phyloP scores from a whole-genome alignment of 257 asterid genomes.

The Solanum arcanum region DNA sequence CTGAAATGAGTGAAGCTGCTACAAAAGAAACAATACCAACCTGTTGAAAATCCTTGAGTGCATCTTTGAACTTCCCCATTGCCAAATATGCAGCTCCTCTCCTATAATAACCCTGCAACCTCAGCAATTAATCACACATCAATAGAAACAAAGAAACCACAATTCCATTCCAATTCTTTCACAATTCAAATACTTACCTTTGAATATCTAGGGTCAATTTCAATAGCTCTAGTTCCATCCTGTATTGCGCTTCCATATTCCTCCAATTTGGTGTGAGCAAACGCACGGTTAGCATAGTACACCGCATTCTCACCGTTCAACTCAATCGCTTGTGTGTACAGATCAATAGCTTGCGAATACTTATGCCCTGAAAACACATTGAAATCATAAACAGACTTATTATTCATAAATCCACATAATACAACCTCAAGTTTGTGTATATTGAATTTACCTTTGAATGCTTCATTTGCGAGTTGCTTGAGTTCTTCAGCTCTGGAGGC shows the following conservation, averaged over 20 bases:
- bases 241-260: slow-evolving; percentile 96
- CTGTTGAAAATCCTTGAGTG: slow-evolving; percentile 91
- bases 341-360: slow-evolving; percentile 86
- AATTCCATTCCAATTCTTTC: background rate
- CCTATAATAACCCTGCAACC: slow-evolving; percentile 83
- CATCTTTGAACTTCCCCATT: slow-evolving; percentile 93
- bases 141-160: background rate
- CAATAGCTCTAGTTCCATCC: slow-evolving; percentile 81
- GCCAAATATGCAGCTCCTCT: slow-evolving; percentile 91
- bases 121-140: background rate
- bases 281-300: slow-evolving; percentile 96
- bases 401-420: background rate
- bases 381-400: background rate
- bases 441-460: slow-evolving; percentile 63
- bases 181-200: slow-evolving; percentile 34
- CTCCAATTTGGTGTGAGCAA: slow-evolving; percentile 91
- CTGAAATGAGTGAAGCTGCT: background rate
- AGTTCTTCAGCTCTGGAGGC: slow-evolving; percentile 61
- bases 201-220: slow-evolving; percentile 78
- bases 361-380: slow-evolving; percentile 45
- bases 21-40: slow-evolving; percentile 7
- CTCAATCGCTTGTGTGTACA: slow-evolving; percentile 85
- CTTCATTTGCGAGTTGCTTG: slow-evolving; percentile 81
- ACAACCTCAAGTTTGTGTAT: background rate
- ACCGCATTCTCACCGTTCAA: slow-evolving; percentile 60